Base-by-base conservation (phyloP, 2,329 filamentous ascomycete species). In the Sporothrix dimorphospora region DNA sequence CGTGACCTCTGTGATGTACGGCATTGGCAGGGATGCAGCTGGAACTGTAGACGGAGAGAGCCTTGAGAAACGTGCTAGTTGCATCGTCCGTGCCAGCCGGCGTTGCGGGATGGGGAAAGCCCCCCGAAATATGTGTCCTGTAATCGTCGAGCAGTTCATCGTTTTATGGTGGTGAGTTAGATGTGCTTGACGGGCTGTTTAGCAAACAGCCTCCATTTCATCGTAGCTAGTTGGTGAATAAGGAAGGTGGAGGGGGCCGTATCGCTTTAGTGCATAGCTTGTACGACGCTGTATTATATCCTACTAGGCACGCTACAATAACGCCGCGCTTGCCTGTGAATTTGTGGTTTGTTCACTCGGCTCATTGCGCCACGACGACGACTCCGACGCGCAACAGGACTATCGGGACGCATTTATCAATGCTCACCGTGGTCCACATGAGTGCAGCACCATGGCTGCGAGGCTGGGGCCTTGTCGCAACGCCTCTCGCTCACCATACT, bases 1-100 rank as follows among this genome's bases (percentile, higher is more conserved):
- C 74, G 85, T 85, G 71, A 86, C 21, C 40, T 38, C 30, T 30
- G 53, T 65, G 14, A 55, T 70, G 16, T 61, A 38, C 30, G 59
- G 55, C 57, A 47, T 65, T 21, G 57, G 57, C 65, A 55, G 40
- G 47, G 51, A 76, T 34, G 59, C 38, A 65, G 59, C 40, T 14
- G 59, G 38, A 8, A 12, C 21, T 27, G 59, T 40, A 40, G n/a
- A 27, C 38, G 12, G 21, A 12, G 38, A 16, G 12, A 27, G 59
- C 40, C n/a, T 42, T 24, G 59, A 45, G n/a, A 27, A 9, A 27
- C 9, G 40, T 53, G 49, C 51, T n/a, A 4, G 49, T 38, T 69
- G 42, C 38, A 16, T 38, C 40, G 59, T 19, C 38, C 59, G 19
- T 63, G 38, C 11, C 11, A 16, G 21, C 12, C 11, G 38, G 8